Evolutionary conservation across 345 rosid genomes (phyloP).

Genomic region (Lepidium africanum): DNA sequence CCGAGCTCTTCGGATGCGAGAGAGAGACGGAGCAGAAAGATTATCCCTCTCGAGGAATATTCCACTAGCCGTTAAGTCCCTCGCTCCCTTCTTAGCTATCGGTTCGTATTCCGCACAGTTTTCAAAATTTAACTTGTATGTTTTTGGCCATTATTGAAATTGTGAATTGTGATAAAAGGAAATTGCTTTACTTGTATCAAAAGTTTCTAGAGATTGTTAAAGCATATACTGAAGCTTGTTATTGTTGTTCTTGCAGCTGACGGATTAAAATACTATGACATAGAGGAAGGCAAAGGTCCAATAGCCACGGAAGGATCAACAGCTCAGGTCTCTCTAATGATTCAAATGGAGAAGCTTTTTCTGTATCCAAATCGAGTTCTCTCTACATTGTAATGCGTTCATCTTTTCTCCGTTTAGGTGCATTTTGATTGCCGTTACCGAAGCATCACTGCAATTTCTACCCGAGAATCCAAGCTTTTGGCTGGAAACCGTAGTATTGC

Average conservation of each 20-base stretch:
- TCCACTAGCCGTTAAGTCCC: constrained; percentile 48
- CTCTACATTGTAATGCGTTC: not conserved
- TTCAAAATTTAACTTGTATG: not conserved
- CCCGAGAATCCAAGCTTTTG: constrained; percentile 84
- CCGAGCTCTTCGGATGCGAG: constrained; percentile 57
- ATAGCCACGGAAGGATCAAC: constrained; percentile 69
- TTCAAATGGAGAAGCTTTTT: not conserved
- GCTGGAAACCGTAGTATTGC: constrained; percentile 88
- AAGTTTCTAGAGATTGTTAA: not conserved
- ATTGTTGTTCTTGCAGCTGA: constrained; percentile 43
- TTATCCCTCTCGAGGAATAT: constrained; percentile 63
- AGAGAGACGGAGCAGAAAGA: constrained; percentile 74
- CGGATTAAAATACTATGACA: constrained; percentile 79
- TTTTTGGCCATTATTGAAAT: no score
- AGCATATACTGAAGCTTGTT: constrained; percentile 2
- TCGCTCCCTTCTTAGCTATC: constrained; percentile 14
- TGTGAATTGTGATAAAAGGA: not conserved
- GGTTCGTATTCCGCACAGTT: constrained; percentile 22
- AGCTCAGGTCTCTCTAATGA: constrained; percentile 45
- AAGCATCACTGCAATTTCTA: constrained; percentile 71
- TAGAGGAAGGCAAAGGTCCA: constrained; percentile 74
- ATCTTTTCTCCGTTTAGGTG: constrained; percentile 35
- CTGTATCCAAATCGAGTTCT: not conserved
- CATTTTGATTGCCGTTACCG: constrained; percentile 79
- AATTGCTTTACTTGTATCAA: not conserved